Conservation (phyloP, 1,284 basidiomycete species). For the Naganishia cerealis region DNA sequence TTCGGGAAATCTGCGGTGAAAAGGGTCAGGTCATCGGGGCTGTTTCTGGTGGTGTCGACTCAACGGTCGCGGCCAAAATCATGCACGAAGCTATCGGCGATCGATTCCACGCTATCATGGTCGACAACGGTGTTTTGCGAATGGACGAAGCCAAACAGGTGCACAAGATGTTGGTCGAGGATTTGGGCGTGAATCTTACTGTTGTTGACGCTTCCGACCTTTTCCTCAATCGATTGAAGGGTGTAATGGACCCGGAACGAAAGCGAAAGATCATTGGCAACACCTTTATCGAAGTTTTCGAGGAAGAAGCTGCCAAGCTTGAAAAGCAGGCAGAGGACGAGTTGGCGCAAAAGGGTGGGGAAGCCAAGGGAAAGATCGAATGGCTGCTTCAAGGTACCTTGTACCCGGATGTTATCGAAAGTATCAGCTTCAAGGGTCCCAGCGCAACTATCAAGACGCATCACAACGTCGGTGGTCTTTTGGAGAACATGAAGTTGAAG, state of each 20-base stretch:
- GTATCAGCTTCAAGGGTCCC: conserved; percentile 98
- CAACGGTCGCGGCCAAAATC: conserved; percentile 94
- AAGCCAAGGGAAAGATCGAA: conserved; percentile 85
- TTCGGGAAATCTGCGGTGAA: conserved; percentile 90
- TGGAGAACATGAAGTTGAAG: conserved; percentile 98
- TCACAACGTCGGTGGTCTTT: conserved; percentile 95
- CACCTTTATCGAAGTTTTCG: conserved; percentile 98
- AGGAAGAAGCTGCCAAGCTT: conserved; percentile 84
- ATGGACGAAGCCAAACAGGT: conserved; percentile 90
- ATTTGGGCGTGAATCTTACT: conserved; percentile 94
- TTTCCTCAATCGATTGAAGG: conserved; percentile 85
- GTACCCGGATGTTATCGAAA: conserved; percentile 99
- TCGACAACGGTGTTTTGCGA: conserved; percentile 96
- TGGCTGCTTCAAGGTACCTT: conserved; percentile 98
- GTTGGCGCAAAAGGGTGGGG: conserved; percentile 65
- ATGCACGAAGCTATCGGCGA: conserved; percentile 99
- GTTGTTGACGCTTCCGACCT: conserved; percentile 93
- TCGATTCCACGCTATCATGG: conserved; percentile 99
- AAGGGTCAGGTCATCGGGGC: conserved; percentile 96
- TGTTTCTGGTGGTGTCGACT: conserved; percentile 96
- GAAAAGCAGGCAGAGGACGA: conserved; percentile 77
- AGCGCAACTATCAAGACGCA: conserved; percentile 99
- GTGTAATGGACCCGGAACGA: conserved; percentile 91
- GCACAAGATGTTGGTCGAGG: conserved; percentile 87
- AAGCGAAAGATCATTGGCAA: conserved; percentile 99